Evolutionary conservation across 2,329 filamentous ascomycete species (phyloP).

Genomic region (Phaeophleospora eucalypticola): DNA sequence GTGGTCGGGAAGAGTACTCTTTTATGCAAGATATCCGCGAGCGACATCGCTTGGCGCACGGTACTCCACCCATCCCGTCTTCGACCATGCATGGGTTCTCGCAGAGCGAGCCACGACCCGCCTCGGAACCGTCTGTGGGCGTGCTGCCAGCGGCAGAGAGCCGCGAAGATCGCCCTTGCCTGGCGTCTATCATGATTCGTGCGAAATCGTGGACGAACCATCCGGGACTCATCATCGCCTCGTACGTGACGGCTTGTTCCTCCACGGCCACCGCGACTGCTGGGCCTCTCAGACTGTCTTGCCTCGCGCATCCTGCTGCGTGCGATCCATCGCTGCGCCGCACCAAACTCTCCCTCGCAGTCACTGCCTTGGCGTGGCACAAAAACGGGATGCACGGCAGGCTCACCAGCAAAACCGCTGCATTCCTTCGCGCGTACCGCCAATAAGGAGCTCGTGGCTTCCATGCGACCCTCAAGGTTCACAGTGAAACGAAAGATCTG

Average conservation of each 20-base stretch:
- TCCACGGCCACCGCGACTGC: neutral
- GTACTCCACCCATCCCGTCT: neutral
- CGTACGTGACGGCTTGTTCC: too few relatives aligned
- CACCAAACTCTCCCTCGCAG: too few relatives aligned
- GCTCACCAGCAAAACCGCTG: neutral
- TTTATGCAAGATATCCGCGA: neutral
- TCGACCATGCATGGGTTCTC: too few relatives aligned
- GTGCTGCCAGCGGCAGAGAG: neutral
- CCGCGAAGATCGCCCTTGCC: neutral
- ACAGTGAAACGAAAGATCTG: neutral
- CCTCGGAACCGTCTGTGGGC: neutral
- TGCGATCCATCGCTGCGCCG: too few relatives aligned
- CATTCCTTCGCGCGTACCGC: neutral
- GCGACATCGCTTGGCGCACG: neutral
- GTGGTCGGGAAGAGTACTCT: neutral
- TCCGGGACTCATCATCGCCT: neutral
- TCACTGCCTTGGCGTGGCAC: neutral
- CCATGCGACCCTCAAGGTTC: neutral
- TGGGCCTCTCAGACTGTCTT: neutral
- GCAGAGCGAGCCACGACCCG: neutral
- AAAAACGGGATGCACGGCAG: neutral
- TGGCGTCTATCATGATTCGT: neutral
- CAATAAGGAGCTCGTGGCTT: neutral
- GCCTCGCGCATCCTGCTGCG: too few relatives aligned
- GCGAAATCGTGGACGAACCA: neutral